Evolutionary conservation across 805 yeast genomes (phyloP).

Genomic region (Ogataea naganishii): DNA sequence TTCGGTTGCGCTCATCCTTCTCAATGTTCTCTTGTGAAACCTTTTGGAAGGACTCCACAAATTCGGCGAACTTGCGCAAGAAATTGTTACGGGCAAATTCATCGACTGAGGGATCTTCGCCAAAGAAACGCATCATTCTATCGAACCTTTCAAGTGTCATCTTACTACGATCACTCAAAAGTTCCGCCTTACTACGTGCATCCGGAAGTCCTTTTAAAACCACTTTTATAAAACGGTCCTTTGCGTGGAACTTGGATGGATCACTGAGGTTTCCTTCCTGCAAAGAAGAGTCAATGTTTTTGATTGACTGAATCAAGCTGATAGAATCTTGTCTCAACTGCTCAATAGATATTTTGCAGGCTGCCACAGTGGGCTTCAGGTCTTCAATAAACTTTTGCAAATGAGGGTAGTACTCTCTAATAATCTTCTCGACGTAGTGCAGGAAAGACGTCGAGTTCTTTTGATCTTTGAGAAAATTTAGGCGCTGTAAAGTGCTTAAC

Average conservation of each 20-base stretch:
- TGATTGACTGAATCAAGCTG: constrained; percentile 50
- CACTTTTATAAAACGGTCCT: constrained; percentile 57
- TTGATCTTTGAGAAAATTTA: constrained; percentile 86
- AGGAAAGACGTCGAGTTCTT: constrained; percentile 80
- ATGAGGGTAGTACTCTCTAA: constrained; percentile 80
- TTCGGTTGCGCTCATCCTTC: constrained; percentile 72
- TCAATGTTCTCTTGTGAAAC: constrained; percentile 74
- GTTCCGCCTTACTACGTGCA: constrained; percentile 62
- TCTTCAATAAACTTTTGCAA: constrained; percentile 70
- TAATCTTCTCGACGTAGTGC: constrained; percentile 84
- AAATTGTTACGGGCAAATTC: constrained; percentile 57
- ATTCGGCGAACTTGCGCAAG: constrained; percentile 71
- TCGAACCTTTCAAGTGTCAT: constrained; percentile 59
- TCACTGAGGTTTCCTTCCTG: constrained; percentile 83
- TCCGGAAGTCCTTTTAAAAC: constrained; percentile 62
- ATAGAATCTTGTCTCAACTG: constrained; percentile 68
- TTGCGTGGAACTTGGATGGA: constrained; percentile 70
- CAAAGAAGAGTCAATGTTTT: constrained; percentile 65
- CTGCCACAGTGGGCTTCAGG: constrained; percentile 44
- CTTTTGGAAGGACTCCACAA: constrained; percentile 68
- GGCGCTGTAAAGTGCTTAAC: constrained; percentile 78
- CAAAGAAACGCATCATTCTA: constrained; percentile 71
- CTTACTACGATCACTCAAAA: constrained; percentile 55
- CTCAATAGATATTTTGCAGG: constrained; percentile 73
- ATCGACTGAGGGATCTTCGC: constrained; percentile 74